Conservation (phyloP, 2,329 filamentous ascomycete genomes). For the Aaosphaeria arxii region DNA sequence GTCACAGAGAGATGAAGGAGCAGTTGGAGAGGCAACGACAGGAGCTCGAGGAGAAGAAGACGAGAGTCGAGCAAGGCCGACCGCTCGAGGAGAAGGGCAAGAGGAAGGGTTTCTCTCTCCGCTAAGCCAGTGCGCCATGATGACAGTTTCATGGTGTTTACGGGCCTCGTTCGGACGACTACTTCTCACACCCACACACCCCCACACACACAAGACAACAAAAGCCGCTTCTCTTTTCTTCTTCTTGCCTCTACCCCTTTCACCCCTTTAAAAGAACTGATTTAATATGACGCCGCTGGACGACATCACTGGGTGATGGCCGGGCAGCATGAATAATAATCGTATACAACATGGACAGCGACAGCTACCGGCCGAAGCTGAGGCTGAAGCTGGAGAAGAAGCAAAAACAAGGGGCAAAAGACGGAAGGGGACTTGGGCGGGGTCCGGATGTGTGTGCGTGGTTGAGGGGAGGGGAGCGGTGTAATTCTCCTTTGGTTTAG, state of each 20-base stretch:
- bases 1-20: conserved; percentile 99
- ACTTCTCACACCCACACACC: not conserved
- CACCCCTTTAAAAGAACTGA: conserved; percentile 37
- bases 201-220: conserved; percentile 15
- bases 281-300: conserved; percentile 39
- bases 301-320: conserved; percentile 40
- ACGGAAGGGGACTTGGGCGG: not conserved
- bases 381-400: too few species aligned
- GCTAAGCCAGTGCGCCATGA: conserved; percentile 52
- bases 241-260: conserved; percentile 7
- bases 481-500: conserved; percentile 30
- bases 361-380: too few species aligned
- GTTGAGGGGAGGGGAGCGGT: conserved; percentile 18
- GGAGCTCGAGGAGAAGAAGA: conserved; percentile 98
- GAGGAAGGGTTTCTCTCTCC: conserved; percentile 99
- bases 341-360: too few species aligned
- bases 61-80: conserved; percentile 88
- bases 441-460: conserved; percentile 21
- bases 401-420: conserved; percentile 21
- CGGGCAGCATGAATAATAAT: conserved; percentile 22
- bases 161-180: conserved; percentile 11
- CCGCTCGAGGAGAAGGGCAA: conserved; percentile 97
- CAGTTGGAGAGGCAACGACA: conserved; percentile 91
- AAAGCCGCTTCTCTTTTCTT: conserved; percentile 33
- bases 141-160: conserved; percentile 6